phyloP scores from a whole-genome alignment of 257 asterid species.

The Scutellaria barbata region DNA sequence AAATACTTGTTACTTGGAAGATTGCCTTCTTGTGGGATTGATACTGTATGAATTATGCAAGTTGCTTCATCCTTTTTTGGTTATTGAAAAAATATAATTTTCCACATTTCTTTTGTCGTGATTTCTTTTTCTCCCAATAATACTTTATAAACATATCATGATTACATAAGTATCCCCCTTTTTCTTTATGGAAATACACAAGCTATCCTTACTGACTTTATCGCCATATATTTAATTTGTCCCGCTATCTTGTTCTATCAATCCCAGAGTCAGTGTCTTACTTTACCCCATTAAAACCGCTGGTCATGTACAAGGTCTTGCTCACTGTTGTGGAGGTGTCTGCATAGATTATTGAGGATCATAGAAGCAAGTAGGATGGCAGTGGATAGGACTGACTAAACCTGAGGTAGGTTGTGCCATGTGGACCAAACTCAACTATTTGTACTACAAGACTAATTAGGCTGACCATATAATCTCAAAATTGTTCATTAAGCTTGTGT shows the following conservation, averaged over 20 bases:
- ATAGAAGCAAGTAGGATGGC: too few species aligned
- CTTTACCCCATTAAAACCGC: too few species aligned
- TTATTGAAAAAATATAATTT: not conserved
- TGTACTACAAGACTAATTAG: not conserved
- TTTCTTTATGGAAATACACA: not conserved
- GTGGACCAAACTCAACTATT: not conserved
- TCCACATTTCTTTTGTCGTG: not conserved
- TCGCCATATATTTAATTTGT: not conserved
- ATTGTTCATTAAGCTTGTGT: not conserved
- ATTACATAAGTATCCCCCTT: not conserved
- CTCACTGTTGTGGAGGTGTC: too few species aligned
- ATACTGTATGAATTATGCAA: not conserved
- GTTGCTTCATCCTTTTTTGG: not conserved
- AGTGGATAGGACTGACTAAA: not conserved
- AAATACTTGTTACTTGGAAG: conserved; percentile 22
- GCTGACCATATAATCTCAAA: not conserved
- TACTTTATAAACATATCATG: not conserved
- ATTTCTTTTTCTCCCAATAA: not conserved
- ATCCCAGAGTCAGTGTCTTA: not conserved
- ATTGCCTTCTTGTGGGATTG: conserved; percentile 21
- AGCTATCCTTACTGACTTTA: not conserved
- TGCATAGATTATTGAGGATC: too few species aligned
- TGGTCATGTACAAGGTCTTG: too few species aligned
- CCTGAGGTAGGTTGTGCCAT: not conserved
- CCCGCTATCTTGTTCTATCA: not conserved